Conservation (phyloP, 2,329 filamentous ascomycete species). For the Aspergillus ibericus region DNA sequence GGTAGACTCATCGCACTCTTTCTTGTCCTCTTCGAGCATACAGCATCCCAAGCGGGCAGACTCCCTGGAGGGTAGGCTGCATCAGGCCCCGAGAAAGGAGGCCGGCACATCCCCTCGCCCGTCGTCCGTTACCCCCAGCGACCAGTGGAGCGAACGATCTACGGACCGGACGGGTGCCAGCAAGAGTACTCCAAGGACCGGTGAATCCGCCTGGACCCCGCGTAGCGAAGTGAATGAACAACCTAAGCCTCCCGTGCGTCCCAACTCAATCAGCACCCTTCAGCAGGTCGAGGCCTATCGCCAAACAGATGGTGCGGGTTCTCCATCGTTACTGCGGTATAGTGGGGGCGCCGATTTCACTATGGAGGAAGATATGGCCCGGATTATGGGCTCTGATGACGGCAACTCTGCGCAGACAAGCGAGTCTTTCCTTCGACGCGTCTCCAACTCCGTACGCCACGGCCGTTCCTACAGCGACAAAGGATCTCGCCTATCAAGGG, state of each 20-base stretch:
- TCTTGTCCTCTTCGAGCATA: conserved; percentile 33
- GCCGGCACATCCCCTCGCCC: conserved; percentile 41
- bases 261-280: conserved; percentile 51
- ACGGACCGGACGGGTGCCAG: conserved; percentile 37
- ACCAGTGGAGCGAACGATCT: conserved; percentile 31
- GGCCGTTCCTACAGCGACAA: conserved; percentile 80
- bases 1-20: conserved; percentile 41
- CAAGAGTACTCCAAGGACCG: conserved; percentile 43
- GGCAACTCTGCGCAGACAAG: conserved; percentile 48
- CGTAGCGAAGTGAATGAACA: conserved; percentile 46
- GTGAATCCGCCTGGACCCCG: conserved; percentile 50
- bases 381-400: conserved; percentile 78
- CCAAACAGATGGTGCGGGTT: conserved; percentile 51
- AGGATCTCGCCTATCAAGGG: conserved; percentile 58
- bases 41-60: conserved; percentile 59
- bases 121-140: conserved; percentile 33
- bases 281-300: conserved; percentile 37
- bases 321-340: conserved; percentile 68
- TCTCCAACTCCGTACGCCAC: conserved; percentile 92
- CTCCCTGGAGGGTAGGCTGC: conserved; percentile 54
- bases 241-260: conserved; percentile 34
- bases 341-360: conserved; percentile 84
- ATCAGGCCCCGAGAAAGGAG: conserved; percentile 67
- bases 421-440: conserved; percentile 78
- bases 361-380: conserved; percentile 92